A percentile compares a stretch with the other conserved stretches of the same genome.
phyloP scores from a whole-genome alignment of 2,329 filamentous ascomycete species.

The Fusarium torreyae region DNA sequence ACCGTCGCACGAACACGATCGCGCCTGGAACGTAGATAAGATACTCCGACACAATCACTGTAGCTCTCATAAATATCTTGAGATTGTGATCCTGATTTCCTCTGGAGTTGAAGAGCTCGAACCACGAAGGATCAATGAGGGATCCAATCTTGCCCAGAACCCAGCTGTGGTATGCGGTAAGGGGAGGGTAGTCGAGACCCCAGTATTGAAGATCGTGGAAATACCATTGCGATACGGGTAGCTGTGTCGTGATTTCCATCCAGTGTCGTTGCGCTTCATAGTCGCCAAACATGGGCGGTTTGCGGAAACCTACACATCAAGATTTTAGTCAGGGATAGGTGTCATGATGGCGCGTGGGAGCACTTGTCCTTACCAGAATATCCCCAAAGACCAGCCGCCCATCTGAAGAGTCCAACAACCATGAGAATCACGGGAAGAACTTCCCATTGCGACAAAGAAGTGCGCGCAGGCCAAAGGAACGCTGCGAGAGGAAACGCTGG shows the following conservation, averaged over 20 bases:
- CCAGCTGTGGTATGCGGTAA: slow-evolving; percentile 99
- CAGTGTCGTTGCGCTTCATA: slow-evolving; percentile 98
- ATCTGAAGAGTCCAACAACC: slow-evolving; percentile 91
- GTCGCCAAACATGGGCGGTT: slow-evolving; percentile 93
- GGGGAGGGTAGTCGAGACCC: slow-evolving; percentile 96
- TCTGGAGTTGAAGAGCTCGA: slow-evolving; percentile 85
- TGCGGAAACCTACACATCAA: slow-evolving; percentile 73
- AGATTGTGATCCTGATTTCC: slow-evolving; percentile 83
- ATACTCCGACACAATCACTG: slow-evolving; percentile 92
- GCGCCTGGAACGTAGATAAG: slow-evolving; percentile 88
- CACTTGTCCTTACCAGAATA: slow-evolving; percentile 80
- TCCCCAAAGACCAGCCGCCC: slow-evolving; percentile 93
- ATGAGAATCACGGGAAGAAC: slow-evolving; percentile 90
- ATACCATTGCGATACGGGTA: slow-evolving; percentile 96
- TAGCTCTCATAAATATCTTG: slow-evolving; percentile 96
- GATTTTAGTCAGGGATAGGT: slow-evolving; percentile 33
- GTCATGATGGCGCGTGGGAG: slow-evolving; percentile 10
- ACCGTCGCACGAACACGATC: slow-evolving; percentile 87
- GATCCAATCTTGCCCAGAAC: slow-evolving; percentile 88
- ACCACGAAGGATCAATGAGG: slow-evolving; percentile 87
- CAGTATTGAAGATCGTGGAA: slow-evolving; percentile 97
- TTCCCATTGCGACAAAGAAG: slow-evolving; percentile 91
- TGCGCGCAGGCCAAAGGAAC: slow-evolving; percentile 94
- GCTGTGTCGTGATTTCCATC: slow-evolving; percentile 95
- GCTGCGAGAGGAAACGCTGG: slow-evolving; percentile 92